Base-by-base conservation (phyloP, 108 stramenopile species). In the Pseudonitzschia multiseries region DNA sequence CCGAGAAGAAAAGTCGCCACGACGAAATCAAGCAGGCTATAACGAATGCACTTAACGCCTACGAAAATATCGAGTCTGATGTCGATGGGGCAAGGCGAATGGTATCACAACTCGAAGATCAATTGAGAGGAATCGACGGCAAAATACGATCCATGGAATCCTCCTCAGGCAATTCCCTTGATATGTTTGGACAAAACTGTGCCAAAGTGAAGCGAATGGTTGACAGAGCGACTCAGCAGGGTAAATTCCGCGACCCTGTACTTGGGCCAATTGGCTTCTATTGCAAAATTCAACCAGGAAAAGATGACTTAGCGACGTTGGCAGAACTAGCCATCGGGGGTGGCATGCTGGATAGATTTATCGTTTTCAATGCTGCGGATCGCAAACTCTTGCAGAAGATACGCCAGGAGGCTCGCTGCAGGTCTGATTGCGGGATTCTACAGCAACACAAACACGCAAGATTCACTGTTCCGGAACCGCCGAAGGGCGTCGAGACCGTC, bases 181-280 rank as follows among this genome's bases (percentile, higher is more conserved):
- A 85, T 48, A 65, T 93, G 13, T 93, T 87, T 80, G 93, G 93
- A 13, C 76, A 64, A 26, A 78, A 81, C 50, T 84, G 84, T 61
- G 69, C 56, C 8, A 70, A 57, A 46, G 77, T 85, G 40, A 57
- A 72, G 21, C 64, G 72, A 69, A 48, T 66, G 51, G 77, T 85
- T 27, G 75, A 87, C 61, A 65, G 76, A 52, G 74, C 78, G 1
- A 41, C 31, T n/a, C 75, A 71, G 41, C 24, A 64, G 22, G 69
- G 84, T 6, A 78, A 81, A 57, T 91, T 92, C 62, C 80, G 66
- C 41, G 94, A 89, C 2, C 82, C 81, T 3, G 91, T 95, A 8
- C 46, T 80, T 8, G 94, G 94, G 5, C 94, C 94, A 22, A 87
- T 95, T 64, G 94, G 91, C 1, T 75, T 76, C 50, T 90, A 86